Conservation (phyloP, 345 rosid species). For the Dimocarpus longan region DNA sequence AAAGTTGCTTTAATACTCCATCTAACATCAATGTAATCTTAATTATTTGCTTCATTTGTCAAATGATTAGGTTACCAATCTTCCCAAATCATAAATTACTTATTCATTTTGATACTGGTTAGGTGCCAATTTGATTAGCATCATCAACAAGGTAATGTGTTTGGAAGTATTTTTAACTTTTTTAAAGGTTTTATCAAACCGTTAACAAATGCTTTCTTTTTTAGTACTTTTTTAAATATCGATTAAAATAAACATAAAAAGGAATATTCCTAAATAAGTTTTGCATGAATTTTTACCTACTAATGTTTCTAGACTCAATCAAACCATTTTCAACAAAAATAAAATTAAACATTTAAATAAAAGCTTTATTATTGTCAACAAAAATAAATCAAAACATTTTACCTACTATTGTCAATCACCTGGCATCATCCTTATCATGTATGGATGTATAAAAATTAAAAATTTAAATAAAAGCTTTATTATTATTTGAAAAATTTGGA, state of each 20-base stretch:
- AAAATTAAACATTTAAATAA: no score
- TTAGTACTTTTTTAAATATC: background rate
- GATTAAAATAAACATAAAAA: background rate
- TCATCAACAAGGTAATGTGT: background rate
- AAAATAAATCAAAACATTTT: no score
- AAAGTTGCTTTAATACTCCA: conserved; percentile 22
- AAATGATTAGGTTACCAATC: conserved; percentile 22
- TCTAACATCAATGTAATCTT: conserved; percentile 13
- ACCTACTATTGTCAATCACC: background rate
- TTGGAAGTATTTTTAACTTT: no score
- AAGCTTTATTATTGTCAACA: no score
- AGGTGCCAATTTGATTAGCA: background rate
- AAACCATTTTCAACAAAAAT: no score
- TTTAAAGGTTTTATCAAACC: background rate
- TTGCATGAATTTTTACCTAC: no score
- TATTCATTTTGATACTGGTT: background rate
- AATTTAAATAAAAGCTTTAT: background rate
- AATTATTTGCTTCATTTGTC: conserved; percentile 16
- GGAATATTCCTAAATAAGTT: no score
- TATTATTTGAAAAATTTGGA: background rate
- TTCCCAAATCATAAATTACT: background rate
- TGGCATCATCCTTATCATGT: background rate
- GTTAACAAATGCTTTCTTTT: background rate
- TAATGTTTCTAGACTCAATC: no score
- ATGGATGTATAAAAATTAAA: background rate